phyloP scores from a whole-genome alignment of 176 grass and related monocot genomes.

The Carex parvula region DNA sequence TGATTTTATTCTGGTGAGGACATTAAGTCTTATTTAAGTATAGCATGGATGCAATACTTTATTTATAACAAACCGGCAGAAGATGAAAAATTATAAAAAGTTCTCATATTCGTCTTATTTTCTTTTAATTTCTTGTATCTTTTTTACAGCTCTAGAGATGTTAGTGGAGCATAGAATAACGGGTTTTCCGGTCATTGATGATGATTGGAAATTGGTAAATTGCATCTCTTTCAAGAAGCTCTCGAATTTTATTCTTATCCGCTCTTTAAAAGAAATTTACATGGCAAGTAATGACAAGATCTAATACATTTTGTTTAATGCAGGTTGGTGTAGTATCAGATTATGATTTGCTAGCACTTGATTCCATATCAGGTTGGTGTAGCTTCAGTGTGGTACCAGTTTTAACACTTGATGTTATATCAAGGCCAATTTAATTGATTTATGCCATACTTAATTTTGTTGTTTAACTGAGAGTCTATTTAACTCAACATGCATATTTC shows the following conservation, averaged over 20 bases:
- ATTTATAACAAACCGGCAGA: neutral
- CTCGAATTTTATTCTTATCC: slow-evolving; percentile 8
- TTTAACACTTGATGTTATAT: slow-evolving; percentile 1
- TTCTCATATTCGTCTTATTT: neutral
- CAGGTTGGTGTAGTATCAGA: slow-evolving; percentile 97
- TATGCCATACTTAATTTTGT: neutral
- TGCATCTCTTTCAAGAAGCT: neutral
- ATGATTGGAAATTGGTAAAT: slow-evolving; percentile 69
- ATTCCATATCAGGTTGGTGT: slow-evolving; percentile 72
- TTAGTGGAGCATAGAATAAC: slow-evolving; percentile 72
- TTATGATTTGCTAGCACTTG: slow-evolving; percentile 91
- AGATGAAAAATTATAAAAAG: neutral
- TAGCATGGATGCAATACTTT: neutral
- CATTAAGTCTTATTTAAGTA: neutral
- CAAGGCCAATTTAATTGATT: neutral
- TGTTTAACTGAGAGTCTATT: neutral
- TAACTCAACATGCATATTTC: neutral
- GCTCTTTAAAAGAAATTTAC: slow-evolving; percentile 5
- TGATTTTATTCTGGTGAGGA: neutral
- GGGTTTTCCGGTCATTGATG: slow-evolving; percentile 86
- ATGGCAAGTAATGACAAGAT: neutral
- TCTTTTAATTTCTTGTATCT: slow-evolving; percentile 2
- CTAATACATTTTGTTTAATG: slow-evolving; percentile 24
- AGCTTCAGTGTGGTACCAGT: neutral
- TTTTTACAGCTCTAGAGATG: slow-evolving; percentile 50